Evolutionary conservation across 768 basidiomycete species (phyloP).

Genomic region (Mycena chlorophos): DNA sequence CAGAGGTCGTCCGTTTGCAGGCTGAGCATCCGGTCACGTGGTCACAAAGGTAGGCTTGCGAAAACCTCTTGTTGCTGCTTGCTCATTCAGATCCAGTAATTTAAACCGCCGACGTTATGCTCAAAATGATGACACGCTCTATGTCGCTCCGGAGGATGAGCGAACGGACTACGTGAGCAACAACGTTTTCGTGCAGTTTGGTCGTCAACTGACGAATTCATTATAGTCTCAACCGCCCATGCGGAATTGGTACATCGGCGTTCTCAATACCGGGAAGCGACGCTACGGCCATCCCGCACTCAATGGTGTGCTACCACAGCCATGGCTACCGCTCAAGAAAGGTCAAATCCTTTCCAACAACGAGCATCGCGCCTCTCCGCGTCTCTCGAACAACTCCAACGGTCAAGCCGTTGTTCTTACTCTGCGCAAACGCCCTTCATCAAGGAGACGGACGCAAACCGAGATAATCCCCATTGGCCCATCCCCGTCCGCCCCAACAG

Average conservation of each 20-base stretch:
- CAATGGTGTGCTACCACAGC: constrained; percentile 88
- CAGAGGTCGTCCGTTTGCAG: constrained; percentile 70
- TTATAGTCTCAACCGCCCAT: constrained; percentile 91
- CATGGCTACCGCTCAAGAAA: constrained; percentile 91
- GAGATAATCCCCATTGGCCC: constrained; percentile 20
- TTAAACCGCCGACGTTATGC: constrained; percentile 86
- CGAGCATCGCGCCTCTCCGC: constrained; percentile 37
- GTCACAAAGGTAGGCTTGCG: constrained; percentile 72
- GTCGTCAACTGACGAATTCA: constrained; percentile 19
- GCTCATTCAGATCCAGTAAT: constrained; percentile 50
- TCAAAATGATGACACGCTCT: constrained; percentile 90
- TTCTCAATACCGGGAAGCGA: constrained; percentile 92
- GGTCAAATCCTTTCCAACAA: constrained; percentile 73
- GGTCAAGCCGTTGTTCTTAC: constrained; percentile 77
- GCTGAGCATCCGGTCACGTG: constrained; percentile 85
- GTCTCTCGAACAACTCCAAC: constrained; percentile 42
- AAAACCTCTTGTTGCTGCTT: too few species aligned
- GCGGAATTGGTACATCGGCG: constrained; percentile 91
- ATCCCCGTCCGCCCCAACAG: constrained; percentile 21
- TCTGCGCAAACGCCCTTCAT: constrained; percentile 69
- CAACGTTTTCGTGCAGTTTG: background rate
- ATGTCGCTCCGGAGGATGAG: constrained; percentile 93
- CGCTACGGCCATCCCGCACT: constrained; percentile 95
- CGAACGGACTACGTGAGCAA: constrained; percentile 79
- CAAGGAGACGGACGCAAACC: constrained; percentile 37